Conservation (phyloP, 83 land plant species). For the Thuja plicata region DNA sequence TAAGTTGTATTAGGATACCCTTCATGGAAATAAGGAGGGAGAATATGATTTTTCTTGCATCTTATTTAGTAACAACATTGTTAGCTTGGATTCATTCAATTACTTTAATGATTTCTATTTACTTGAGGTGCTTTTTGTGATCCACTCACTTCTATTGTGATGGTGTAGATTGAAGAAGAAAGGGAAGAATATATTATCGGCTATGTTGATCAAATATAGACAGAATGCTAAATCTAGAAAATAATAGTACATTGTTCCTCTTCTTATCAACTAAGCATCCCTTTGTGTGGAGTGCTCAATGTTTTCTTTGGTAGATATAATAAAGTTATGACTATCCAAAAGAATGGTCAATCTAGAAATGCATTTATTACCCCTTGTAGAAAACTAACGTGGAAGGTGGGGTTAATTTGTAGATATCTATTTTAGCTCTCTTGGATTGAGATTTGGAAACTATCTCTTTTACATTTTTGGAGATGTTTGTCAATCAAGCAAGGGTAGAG, state of each 20-base stretch:
- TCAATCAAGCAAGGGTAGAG: background rate
- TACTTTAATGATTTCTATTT: background rate
- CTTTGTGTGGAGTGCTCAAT: background rate
- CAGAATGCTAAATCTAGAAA: background rate
- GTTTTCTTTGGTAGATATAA: background rate
- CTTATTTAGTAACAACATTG: background rate
- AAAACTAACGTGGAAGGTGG: background rate
- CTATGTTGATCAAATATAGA: background rate
- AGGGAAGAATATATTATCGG: background rate
- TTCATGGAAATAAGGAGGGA: too few relatives aligned
- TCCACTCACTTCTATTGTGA: background rate
- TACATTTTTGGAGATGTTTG: background rate
- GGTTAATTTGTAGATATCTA: background rate
- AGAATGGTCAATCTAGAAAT: background rate
- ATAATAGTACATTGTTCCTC: background rate
- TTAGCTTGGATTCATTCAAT: background rate
- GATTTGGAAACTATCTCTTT: background rate
- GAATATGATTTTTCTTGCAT: background rate
- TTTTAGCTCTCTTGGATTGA: background rate
- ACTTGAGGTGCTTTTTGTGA: background rate
- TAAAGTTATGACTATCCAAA: background rate
- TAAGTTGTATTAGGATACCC: too few relatives aligned
- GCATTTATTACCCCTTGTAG: background rate
- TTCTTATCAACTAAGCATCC: background rate
- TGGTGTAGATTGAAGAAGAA: constrained; percentile 8